A percentile compares a stretch with the other conserved stretches of the same genome.
Conservation (phyloP, 306 rosid genomes). For the Fragaria vesca region DNA sequence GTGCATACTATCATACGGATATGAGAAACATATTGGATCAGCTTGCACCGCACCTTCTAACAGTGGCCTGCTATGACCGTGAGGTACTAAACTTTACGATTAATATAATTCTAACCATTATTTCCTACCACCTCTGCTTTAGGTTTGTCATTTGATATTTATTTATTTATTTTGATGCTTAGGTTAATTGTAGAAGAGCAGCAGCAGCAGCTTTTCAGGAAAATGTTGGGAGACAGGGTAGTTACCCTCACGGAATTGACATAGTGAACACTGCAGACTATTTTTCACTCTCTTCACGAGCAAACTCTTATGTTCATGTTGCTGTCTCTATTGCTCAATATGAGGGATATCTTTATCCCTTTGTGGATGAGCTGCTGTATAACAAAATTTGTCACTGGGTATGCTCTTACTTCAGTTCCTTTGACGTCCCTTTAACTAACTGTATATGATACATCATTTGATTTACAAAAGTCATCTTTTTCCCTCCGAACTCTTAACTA, state of each 20-base stretch:
- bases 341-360: constrained; percentile 79
- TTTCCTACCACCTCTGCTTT: not conserved
- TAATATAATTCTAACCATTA: constrained; percentile 15
- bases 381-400: constrained; percentile 97
- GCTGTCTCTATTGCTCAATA: constrained; percentile 75
- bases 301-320: constrained; percentile 70
- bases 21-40: constrained; percentile 72
- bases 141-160: constrained; percentile 6
- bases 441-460: constrained; percentile 1
- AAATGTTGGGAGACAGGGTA: constrained; percentile 98
- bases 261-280: constrained; percentile 90
- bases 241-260: constrained; percentile 94
- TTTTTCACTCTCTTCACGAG: constrained; percentile 88
- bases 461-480: not conserved
- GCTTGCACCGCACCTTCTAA: constrained; percentile 86
- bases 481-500: not conserved
- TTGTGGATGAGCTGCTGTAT: constrained; percentile 72
- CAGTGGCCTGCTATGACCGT: constrained; percentile 95
- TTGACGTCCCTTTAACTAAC: not conserved
- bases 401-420: constrained; percentile 32
- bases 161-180: constrained; percentile 25
- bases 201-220: constrained; percentile 99
- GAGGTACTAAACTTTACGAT: constrained; percentile 56
- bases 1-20: constrained; percentile 83
- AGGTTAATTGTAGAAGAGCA: constrained; percentile 99